Conservation (phyloP, 2,329 filamentous ascomycete genomes). For the Clarireedia sp. region DNA sequence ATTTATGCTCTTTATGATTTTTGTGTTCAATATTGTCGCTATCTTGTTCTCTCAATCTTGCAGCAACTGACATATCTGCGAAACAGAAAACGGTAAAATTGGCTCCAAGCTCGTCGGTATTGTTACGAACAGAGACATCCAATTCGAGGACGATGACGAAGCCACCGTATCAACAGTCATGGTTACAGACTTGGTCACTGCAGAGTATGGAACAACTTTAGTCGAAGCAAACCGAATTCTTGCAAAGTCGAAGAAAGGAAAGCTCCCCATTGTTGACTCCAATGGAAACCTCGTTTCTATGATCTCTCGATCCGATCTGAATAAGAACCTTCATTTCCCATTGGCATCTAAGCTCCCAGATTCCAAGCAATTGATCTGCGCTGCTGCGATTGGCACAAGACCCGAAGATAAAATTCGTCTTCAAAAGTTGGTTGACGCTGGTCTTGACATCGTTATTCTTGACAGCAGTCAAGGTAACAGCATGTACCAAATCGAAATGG, state of each 20-base stretch:
- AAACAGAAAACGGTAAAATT: slow-evolving; percentile 77
- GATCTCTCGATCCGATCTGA: slow-evolving; percentile 89
- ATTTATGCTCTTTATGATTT: slow-evolving; percentile 42
- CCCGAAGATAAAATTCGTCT: slow-evolving; percentile 86
- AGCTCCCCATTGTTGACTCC: slow-evolving; percentile 84
- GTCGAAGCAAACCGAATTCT: slow-evolving; percentile 88
- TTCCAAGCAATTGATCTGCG: slow-evolving; percentile 95
- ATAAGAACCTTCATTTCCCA: slow-evolving; percentile 97
- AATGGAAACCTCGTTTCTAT: slow-evolving; percentile 82
- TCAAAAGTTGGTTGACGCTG: slow-evolving; percentile 82
- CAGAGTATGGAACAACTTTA: slow-evolving; percentile 72
- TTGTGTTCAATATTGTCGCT: slow-evolving; percentile 13
- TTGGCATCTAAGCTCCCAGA: slow-evolving; percentile 91
- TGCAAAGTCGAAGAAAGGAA: slow-evolving; percentile 95
- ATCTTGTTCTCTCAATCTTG: neutral
- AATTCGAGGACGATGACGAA: slow-evolving; percentile 75
- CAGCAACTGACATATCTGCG: slow-evolving; percentile 31
- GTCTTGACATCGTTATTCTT: slow-evolving; percentile 88
- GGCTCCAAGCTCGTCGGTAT: slow-evolving; percentile 96
- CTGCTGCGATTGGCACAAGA: slow-evolving; percentile 89
- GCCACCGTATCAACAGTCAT: slow-evolving; percentile 82
- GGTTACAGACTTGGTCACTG: slow-evolving; percentile 91
- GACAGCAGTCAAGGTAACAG: slow-evolving; percentile 98
- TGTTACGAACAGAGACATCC: slow-evolving; percentile 94
- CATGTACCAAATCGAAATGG: slow-evolving; percentile 98